A percentile compares a stretch with the other conserved stretches of the same genome.
These are phyloP conservation scores for Venturia carpophila DNA, from an alignment of 2,329 filamentous ascomycete species.

Conservation along the genomic window DNA sequence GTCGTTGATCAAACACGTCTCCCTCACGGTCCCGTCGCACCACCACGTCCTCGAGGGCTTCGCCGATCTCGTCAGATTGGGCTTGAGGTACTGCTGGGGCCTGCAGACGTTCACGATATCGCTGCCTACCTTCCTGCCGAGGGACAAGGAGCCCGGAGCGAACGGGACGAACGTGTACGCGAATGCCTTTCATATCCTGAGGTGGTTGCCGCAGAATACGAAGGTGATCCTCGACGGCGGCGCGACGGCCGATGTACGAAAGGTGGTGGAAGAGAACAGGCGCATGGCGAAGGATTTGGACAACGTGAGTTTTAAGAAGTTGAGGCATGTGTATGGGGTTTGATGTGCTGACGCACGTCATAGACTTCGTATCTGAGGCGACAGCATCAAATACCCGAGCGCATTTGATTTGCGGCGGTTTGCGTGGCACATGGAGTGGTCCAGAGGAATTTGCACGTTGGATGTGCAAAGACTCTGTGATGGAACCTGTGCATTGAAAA, in stretches of 20 bases:
- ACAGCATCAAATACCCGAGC: constrained; percentile 33
- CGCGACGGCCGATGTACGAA: constrained; percentile 33
- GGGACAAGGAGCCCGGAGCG: constrained; percentile 22
- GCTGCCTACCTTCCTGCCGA: constrained; percentile 29
- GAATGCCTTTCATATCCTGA: constrained; percentile 40
- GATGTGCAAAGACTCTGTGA: not conserved
- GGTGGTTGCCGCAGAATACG: constrained; percentile 39
- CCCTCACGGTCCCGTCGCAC: constrained; percentile 38
- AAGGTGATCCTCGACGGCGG: constrained; percentile 35
- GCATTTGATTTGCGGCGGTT: not conserved
- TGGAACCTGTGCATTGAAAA: not conserved
- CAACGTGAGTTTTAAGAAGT: constrained; percentile 28
- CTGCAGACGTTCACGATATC: constrained; percentile 36
- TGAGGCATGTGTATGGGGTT: not conserved
- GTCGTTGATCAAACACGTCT: constrained; percentile 37
- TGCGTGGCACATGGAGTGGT: not conserved
- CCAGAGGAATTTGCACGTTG: not conserved
- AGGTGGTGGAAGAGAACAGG: constrained; percentile 37
- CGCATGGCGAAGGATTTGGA: constrained; percentile 34
- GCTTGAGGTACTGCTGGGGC: constrained; percentile 40
- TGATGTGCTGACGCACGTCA: not conserved
- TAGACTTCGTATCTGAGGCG: constrained; percentile 29
- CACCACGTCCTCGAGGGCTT: constrained; percentile 42
- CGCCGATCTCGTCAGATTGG: constrained; percentile 38
- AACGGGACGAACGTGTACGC: constrained; percentile 35